phyloP scores from a whole-genome alignment of 257 asterid species.

The Jaltomata sinuosa region DNA sequence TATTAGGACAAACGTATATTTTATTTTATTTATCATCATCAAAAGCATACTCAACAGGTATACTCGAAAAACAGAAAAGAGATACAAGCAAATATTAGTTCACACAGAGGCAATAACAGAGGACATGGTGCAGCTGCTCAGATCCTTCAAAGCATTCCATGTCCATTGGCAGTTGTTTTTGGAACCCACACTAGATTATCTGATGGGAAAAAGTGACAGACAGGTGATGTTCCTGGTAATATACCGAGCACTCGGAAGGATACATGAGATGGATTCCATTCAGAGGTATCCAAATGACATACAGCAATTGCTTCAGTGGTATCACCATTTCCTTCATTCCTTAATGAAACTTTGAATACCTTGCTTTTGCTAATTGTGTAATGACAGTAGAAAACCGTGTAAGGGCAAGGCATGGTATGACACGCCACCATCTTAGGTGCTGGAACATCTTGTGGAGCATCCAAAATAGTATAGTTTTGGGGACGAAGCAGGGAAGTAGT shows the following conservation, averaged over 20 bases:
- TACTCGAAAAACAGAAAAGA: no score
- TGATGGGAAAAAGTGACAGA: constrained; percentile 82
- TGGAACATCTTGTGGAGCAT: constrained; percentile 16
- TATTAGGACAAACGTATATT: no score
- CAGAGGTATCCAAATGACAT: constrained; percentile 78
- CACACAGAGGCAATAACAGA: not conserved
- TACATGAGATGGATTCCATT: constrained; percentile 53
- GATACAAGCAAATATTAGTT: not conserved
- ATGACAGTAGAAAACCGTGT: constrained; percentile 60
- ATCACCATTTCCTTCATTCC: constrained; percentile 33
- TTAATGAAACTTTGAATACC: constrained; percentile 38
- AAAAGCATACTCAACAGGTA: no score
- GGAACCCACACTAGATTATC: constrained; percentile 55
- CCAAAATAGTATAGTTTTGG: constrained; percentile 36
- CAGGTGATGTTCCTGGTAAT: constrained; percentile 49
- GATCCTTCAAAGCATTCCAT: not conserved
- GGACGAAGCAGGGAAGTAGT: constrained; percentile 18
- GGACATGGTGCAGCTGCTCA: not conserved
- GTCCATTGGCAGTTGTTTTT: not conserved
- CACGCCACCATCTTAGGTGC: constrained; percentile 50
- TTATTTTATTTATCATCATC: no score
- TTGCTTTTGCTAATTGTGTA: constrained; percentile 37
- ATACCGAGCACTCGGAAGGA: constrained; percentile 51
- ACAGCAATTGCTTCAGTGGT: constrained; percentile 57
- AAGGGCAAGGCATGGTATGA: constrained; percentile 68